Conservation (phyloP, 75 land plant genomes). For the Pinus tabuliformis region DNA sequence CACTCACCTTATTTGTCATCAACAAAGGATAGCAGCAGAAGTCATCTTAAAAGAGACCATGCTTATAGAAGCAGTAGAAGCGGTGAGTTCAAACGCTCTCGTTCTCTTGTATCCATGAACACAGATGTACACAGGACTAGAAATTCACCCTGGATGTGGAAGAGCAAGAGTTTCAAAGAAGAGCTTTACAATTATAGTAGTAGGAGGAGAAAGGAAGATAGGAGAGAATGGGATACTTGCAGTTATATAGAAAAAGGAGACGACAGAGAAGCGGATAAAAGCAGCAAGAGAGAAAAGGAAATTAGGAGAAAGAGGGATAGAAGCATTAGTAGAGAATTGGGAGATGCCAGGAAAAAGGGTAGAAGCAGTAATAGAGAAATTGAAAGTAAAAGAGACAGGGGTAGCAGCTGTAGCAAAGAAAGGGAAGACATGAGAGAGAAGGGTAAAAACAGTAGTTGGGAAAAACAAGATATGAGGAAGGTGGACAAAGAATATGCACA, state of each 20-base stretch:
- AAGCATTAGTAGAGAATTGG: constrained; percentile 4
- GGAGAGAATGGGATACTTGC: neutral
- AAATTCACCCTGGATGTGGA: neutral
- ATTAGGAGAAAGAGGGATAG: neutral
- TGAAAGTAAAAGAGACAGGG: neutral
- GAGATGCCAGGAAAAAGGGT: neutral
- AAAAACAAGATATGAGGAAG: neutral
- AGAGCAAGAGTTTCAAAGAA: constrained; percentile 1
- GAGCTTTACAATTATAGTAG: neutral
- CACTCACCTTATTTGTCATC: neutral
- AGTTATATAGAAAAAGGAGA: neutral
- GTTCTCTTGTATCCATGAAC: neutral
- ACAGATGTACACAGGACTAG: neutral
- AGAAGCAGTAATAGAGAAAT: neutral
- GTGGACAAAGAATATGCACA: neutral
- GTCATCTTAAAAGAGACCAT: neutral
- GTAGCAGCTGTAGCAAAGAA: constrained; percentile 1
- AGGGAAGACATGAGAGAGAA: neutral
- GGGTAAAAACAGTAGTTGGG: constrained; percentile 1
- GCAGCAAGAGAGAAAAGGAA: neutral
- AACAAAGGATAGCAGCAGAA: constrained; percentile 1
- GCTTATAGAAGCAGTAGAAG: constrained; percentile 1
- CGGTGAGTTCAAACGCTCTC: neutral
- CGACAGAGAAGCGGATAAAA: neutral
- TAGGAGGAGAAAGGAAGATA: neutral